Conservation (phyloP, 2,329 filamentous ascomycete species). For the Moelleriella libera region DNA sequence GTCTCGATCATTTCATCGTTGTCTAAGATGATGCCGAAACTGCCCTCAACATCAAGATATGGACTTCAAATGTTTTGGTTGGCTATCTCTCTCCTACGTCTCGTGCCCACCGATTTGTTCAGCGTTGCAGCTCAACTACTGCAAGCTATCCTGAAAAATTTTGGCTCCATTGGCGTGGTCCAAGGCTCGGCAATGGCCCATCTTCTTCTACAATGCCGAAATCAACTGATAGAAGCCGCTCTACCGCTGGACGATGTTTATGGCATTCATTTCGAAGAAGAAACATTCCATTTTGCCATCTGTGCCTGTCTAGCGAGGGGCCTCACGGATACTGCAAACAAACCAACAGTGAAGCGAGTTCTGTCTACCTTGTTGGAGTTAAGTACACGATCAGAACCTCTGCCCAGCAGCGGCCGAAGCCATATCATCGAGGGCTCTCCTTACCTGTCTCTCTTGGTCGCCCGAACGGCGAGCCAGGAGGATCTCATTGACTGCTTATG, state of each 20-base stretch:
- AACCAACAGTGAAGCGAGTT: constrained; percentile 42
- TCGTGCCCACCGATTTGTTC: constrained; percentile 48
- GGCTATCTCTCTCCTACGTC: constrained; percentile 49
- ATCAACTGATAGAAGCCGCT: constrained; percentile 47
- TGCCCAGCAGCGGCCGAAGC: constrained; percentile 2
- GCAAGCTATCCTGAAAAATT: constrained; percentile 50
- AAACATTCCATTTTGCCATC: constrained; percentile 54
- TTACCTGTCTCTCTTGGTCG: constrained; percentile 46
- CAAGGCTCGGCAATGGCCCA: constrained; percentile 44
- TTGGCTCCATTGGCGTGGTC: constrained; percentile 45
- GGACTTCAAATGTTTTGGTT: constrained; percentile 58
- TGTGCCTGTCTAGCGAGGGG: constrained; percentile 51
- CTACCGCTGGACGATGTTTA: constrained; percentile 49
- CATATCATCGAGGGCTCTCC: constrained; percentile 27
- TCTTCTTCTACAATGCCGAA: constrained; percentile 45
- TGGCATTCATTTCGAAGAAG: constrained; percentile 47
- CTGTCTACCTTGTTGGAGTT: constrained; percentile 43
- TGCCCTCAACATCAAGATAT: constrained; percentile 52
- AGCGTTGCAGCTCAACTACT: constrained; percentile 52
- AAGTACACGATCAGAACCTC: constrained; percentile 10
- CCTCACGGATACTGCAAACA: constrained; percentile 47
- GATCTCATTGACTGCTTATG: constrained; percentile 50
- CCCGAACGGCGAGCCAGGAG: constrained; percentile 39
- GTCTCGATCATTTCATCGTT: constrained; percentile 52
- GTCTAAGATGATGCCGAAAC: constrained; percentile 58